These are phyloP conservation scores for Quaeritorhiza haematococci DNA, from an alignment of 371 early-diverging fungal genomes.

Conservation along the genomic window DNA sequence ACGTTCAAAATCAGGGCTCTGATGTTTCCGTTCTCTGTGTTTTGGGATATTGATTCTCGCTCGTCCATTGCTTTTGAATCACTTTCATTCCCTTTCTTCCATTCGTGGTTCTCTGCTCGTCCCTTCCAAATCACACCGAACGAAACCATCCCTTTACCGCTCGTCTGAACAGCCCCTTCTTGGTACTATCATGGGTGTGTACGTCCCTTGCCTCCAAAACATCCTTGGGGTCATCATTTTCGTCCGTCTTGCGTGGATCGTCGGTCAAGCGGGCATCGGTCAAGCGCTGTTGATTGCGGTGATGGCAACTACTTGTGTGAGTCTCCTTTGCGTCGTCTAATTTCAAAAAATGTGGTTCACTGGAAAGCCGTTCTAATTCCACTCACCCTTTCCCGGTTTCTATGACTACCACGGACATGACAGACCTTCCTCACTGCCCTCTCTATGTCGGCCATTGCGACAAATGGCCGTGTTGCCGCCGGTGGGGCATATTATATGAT, in stretches of 20 bases:
- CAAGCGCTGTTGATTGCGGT: slow-evolving; percentile 21
- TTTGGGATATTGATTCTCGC: too few species aligned
- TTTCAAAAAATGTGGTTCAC: neutral
- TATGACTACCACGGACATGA: too few species aligned
- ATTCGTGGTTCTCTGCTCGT: too few species aligned
- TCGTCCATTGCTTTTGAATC: too few species aligned
- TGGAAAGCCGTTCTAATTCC: too few species aligned
- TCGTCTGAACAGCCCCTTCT: too few species aligned
- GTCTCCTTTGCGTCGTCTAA: neutral
- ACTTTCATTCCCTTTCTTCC: too few species aligned
- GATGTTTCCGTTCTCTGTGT: too few species aligned
- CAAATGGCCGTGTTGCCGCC: slow-evolving; percentile 51
- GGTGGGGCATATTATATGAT: slow-evolving; percentile 76
- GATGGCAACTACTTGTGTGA: slow-evolving; percentile 5
- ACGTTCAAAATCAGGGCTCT: too few species aligned
- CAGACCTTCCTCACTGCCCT: slow-evolving; percentile 61
- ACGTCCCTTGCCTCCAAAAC: neutral
- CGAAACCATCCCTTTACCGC: too few species aligned
- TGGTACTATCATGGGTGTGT: neutral
- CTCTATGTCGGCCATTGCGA: slow-evolving; percentile 65
- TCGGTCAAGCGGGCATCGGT: slow-evolving; percentile 28
- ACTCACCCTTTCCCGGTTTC: too few species aligned
- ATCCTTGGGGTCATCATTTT: slow-evolving; percentile 22
- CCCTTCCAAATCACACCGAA: too few species aligned
- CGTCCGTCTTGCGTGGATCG: slow-evolving; percentile 28